Evolutionary conservation across 306 rosid species (phyloP).

Genomic region (Cicer arietinum): DNA sequence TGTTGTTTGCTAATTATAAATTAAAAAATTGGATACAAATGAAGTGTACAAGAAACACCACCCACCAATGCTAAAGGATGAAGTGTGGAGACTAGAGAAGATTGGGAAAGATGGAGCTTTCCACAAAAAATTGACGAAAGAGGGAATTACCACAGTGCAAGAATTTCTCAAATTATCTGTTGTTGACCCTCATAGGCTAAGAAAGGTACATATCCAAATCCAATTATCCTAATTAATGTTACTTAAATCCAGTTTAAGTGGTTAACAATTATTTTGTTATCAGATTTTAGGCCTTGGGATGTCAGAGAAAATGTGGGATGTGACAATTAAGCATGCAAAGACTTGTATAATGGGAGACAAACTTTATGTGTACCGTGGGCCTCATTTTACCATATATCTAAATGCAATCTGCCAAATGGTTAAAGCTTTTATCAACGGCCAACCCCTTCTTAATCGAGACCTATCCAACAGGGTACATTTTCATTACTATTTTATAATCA

Average conservation of each 20-base stretch:
- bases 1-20: neutral
- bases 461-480: constrained; percentile 50
- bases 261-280: too few species aligned
- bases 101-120: constrained; percentile 95
- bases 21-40: neutral
- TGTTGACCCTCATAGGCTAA: constrained; percentile 57
- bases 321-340: constrained; percentile 72
- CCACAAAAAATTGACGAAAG: constrained; percentile 57
- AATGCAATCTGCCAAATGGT: constrained; percentile 71
- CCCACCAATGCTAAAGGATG: constrained; percentile 78
- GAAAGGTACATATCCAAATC: constrained; percentile 45
- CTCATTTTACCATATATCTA: constrained; percentile 38
- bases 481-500: too few species aligned
- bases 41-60: constrained; percentile 93
- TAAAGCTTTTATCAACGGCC: constrained; percentile 60
- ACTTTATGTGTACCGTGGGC: constrained; percentile 44
- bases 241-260: too few species aligned
- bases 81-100: constrained; percentile 95
- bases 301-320: constrained; percentile 92
- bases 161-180: constrained; percentile 73
- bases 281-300: constrained; percentile 81
- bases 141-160: constrained; percentile 65
- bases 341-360: constrained; percentile 69
- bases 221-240: too few species aligned
- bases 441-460: constrained; percentile 39